Evolutionary conservation across 371 early-diverging fungal genomes (phyloP).

Genomic region (Circinella umbellata): DNA sequence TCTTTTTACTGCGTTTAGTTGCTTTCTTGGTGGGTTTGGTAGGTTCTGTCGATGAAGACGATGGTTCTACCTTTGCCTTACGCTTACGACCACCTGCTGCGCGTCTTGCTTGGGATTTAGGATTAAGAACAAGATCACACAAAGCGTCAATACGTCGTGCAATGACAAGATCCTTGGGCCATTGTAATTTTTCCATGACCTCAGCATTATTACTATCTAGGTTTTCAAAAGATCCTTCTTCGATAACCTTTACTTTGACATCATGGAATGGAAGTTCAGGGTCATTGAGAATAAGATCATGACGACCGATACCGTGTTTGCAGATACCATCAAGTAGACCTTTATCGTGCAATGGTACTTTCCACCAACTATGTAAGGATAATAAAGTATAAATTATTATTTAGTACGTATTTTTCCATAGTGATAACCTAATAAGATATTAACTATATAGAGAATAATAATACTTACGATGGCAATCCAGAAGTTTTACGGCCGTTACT

Average conservation of each 20-base stretch:
- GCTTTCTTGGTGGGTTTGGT: slow-evolving; percentile 1
- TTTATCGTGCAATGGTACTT: slow-evolving; percentile 67
- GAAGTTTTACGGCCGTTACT: slow-evolving; percentile 48
- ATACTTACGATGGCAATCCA: slow-evolving; percentile 49
- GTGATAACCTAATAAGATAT: neutral
- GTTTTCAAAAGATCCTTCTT: slow-evolving; percentile 28
- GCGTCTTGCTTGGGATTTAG: slow-evolving; percentile 53
- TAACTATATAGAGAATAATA: slow-evolving; percentile 8
- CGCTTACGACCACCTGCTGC: slow-evolving; percentile 32
- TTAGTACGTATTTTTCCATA: neutral
- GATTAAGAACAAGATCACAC: slow-evolving; percentile 61
- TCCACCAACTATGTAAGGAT: slow-evolving; percentile 69
- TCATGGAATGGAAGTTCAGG: slow-evolving; percentile 62
- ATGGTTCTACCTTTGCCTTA: slow-evolving; percentile 20
- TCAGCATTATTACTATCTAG: slow-evolving; percentile 26
- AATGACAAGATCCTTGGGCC: slow-evolving; percentile 68
- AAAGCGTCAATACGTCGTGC: slow-evolving; percentile 64
- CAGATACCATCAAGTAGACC: slow-evolving; percentile 73
- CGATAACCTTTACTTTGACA: slow-evolving; percentile 36
- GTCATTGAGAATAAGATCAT: slow-evolving; percentile 74
- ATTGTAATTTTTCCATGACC: slow-evolving; percentile 52
- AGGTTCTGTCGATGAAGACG: slow-evolving; percentile 4
- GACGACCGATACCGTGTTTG: slow-evolving; percentile 73
- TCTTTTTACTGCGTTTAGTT: neutral
- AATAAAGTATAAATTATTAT: neutral